These are phyloP conservation scores for Gloeostereum incarnatum DNA, from an alignment of 768 basidiomycete species.

Conservation along the genomic window DNA sequence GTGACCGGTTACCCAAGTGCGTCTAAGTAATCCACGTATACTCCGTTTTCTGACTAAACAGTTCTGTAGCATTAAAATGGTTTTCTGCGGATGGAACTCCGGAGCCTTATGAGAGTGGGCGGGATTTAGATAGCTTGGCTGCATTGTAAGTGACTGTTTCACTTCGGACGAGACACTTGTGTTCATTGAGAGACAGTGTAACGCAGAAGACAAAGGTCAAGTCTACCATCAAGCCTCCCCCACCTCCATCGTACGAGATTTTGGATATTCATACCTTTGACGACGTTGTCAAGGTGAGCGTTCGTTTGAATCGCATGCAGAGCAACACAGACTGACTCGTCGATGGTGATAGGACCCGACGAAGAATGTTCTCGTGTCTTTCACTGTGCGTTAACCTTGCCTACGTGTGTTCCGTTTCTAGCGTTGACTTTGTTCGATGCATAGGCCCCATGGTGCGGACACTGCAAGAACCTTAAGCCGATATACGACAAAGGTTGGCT, in stretches of 20 bases:
- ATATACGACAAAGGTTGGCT: conserved; percentile 64
- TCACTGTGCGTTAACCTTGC: conserved; percentile 43
- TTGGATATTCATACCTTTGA: conserved; percentile 71
- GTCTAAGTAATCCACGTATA: conserved; percentile 18
- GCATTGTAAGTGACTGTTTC: conserved; percentile 47
- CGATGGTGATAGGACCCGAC: conserved; percentile 40
- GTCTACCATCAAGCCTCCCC: conserved; percentile 81
- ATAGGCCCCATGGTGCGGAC: conserved; percentile 80
- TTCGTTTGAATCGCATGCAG: background rate
- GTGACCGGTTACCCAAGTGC: conserved; percentile 83
- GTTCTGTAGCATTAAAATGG: conserved; percentile 75
- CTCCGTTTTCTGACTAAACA: conserved; percentile 6
- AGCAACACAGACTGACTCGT: no score
- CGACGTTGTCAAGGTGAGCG: conserved; percentile 54
- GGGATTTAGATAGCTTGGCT: conserved; percentile 72
- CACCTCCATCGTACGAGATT: conserved; percentile 59
- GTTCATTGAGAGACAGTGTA: conserved; percentile 36
- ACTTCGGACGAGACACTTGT: background rate
- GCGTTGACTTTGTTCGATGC: conserved; percentile 1
- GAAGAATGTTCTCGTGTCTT: conserved; percentile 82
- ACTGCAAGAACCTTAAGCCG: conserved; percentile 91
- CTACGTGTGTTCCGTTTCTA: conserved; percentile 2
- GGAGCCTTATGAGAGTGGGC: conserved; percentile 65
- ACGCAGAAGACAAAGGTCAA: conserved; percentile 69
- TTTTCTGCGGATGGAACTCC: conserved; percentile 63